phyloP scores from a whole-genome alignment of 108 stramenopile genomes.

The Pseudonitzschia multistriata region DNA sequence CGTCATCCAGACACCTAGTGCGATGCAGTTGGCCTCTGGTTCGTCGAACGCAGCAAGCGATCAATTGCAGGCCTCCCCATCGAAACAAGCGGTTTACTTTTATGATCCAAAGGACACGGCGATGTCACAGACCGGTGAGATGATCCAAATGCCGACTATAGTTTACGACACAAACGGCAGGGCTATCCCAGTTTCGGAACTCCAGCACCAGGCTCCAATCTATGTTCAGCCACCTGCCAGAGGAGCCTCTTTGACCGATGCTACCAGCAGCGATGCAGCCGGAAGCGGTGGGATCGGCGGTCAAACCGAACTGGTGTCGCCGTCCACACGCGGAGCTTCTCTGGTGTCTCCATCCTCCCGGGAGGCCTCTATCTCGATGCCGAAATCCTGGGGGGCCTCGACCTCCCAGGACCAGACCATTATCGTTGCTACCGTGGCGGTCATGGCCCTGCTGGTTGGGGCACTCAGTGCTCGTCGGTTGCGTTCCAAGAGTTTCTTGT shows the following conservation, averaged over 20 bases:
- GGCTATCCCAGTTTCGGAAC: slow-evolving; percentile 20
- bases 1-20: neutral
- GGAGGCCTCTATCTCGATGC: slow-evolving; percentile 2
- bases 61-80: slow-evolving; percentile 9
- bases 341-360: neutral
- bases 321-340: slow-evolving; percentile 1
- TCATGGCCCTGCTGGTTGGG: slow-evolving; percentile 82
- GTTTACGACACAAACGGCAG: slow-evolving; percentile 45
- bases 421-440: slow-evolving; percentile 73
- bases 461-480: slow-evolving; percentile 64
- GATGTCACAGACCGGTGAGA: slow-evolving; percentile 17
- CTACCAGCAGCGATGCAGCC: neutral
- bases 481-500: slow-evolving; percentile 47
- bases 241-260: neutral
- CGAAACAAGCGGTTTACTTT: slow-evolving; percentile 26
- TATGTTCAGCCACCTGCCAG: slow-evolving; percentile 27
- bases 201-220: slow-evolving; percentile 25
- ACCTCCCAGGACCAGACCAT: slow-evolving; percentile 59
- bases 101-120: slow-evolving; percentile 37
- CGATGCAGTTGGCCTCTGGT: neutral
- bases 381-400: slow-evolving; percentile 25
- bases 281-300: neutral
- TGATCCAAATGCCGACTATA: slow-evolving; percentile 27
- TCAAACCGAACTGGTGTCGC: neutral
- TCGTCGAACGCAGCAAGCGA: neutral